Evolutionary conservation across 2,329 filamentous ascomycete genomes (phyloP).

Genomic region (Ophiosphaerella korrae): DNA sequence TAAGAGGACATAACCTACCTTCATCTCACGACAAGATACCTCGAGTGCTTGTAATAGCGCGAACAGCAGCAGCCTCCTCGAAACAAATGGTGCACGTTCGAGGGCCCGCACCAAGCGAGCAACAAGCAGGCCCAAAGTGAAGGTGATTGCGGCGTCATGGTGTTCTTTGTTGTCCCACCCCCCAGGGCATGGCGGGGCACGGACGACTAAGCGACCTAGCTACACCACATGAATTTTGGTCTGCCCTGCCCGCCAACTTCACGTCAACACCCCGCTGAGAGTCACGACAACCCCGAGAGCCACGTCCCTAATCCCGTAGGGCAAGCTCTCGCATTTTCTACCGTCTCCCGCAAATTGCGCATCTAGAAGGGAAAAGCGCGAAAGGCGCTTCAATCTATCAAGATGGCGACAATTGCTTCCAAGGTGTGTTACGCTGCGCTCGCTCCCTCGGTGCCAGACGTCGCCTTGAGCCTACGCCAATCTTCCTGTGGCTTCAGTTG

Average conservation of each 20-base stretch:
- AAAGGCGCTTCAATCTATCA: constrained; percentile 51
- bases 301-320: constrained; percentile 46
- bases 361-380: constrained; percentile 51
- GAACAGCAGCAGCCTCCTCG: too few relatives aligned
- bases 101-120: too few relatives aligned
- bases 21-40: too few relatives aligned
- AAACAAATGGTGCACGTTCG: too few relatives aligned
- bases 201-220: constrained; percentile 36
- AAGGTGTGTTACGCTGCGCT: constrained; percentile 43
- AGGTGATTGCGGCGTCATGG: constrained; percentile 17
- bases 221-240: constrained; percentile 29
- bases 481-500: constrained; percentile 8
- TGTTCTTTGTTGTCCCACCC: constrained; percentile 12
- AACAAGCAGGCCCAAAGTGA: background rate
- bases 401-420: constrained; percentile 50
- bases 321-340: constrained; percentile 45
- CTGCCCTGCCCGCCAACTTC: constrained; percentile 26
- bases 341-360: constrained; percentile 46
- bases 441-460: constrained; percentile 1
- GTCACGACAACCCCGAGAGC: constrained; percentile 41
- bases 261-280: constrained; percentile 37
- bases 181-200: constrained; percentile 12
- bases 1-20: too few relatives aligned
- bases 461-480: constrained; percentile 11
- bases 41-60: too few relatives aligned